A percentile compares a stretch with the other conserved stretches of the same genome.
Conservation (phyloP, 139 green algal species). For the Haematococcus lacustris region DNA sequence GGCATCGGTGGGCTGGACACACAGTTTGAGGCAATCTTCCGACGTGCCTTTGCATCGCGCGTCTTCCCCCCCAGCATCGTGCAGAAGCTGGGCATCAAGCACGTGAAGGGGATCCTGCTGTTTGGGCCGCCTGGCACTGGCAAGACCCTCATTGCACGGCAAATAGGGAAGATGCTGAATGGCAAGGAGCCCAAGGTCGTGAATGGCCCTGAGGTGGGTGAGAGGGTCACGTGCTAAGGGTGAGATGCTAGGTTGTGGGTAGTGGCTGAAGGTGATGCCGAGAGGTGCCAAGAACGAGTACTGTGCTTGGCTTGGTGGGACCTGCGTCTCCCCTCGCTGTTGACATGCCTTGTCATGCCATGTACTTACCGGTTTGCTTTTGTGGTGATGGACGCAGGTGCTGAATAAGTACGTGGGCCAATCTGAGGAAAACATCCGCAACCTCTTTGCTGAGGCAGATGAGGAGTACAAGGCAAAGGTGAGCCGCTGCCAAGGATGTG, state of each 20-base stretch:
- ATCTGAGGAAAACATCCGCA: constrained; percentile 94
- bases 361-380: no score
- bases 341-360: no score
- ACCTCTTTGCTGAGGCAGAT: constrained; percentile 94
- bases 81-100: constrained; percentile 88
- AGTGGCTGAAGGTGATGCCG: no score
- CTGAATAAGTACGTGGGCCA: constrained; percentile 88
- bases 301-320: no score
- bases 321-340: no score
- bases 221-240: background rate
- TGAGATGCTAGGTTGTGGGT: no score
- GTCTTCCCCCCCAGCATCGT: constrained; percentile 86
- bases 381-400: constrained; percentile 2
- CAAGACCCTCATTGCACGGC: constrained; percentile 97
- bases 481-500: no score
- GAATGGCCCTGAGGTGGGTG: constrained; percentile 58
- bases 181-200: constrained; percentile 94
- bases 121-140: constrained; percentile 70
- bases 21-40: constrained; percentile 98
- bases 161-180: constrained; percentile 99
- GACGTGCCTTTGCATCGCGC: constrained; percentile 89
- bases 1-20: constrained; percentile 93
- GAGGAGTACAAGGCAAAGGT: constrained; percentile 64
- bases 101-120: constrained; percentile 73
- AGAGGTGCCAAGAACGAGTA: no score